Evolutionary conservation across 2,329 filamentous ascomycete genomes (phyloP), one percentile per base, ranked within the genome.

Genomic region (Chaetomium sp.): DNA sequence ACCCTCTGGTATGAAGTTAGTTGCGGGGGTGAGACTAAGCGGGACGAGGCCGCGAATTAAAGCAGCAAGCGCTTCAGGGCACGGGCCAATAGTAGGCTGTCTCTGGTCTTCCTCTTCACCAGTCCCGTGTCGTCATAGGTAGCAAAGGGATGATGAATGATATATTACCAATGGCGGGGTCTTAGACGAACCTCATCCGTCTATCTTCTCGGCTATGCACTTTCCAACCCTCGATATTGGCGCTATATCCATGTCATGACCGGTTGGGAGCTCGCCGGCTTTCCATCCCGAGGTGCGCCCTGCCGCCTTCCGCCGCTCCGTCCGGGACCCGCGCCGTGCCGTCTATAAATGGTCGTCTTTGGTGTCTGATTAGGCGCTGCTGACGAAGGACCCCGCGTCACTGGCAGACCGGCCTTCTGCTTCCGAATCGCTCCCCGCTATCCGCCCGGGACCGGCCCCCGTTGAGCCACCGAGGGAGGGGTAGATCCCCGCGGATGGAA

Each of bases 401-500:
- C 68, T 72, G 9, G 65, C 63, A 23, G 70, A 68, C 33, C 57
- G 62, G 2, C 62, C 63, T 38, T 72, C 70, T 10, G 54, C 55
- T 19, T 71, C 71, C 61, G 69, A 72, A 61, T 72, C 71, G 45
- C 67, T 71, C 31, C 66, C 65, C 4, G 53, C n/a, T 5, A 64
- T 63, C 50, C 63, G 65, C 45, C 66, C 63, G 16, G 64, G 29
- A 6, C 58, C 56, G 3, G 63, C 35, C 4, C 60, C 62, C 10
- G 67, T 33, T 19, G 65, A 53, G 13, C 65, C 63, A 19, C 54
- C 59, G 47, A 66, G 61, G 23, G 66, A 65, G 4, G 64, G 68
- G 51, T 69, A 69, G 29, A 62, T 47, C 2, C 67, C 66, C 5
- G 69, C 64, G n/a, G 70, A 69, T 0, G 74, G 74, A 9, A 75